Percentiles rank a stretch among this genome's conserved stretches.
phyloP scores from a whole-genome alignment of 371 early-diverging fungal genomes.

The Mortierella sp. region DNA sequence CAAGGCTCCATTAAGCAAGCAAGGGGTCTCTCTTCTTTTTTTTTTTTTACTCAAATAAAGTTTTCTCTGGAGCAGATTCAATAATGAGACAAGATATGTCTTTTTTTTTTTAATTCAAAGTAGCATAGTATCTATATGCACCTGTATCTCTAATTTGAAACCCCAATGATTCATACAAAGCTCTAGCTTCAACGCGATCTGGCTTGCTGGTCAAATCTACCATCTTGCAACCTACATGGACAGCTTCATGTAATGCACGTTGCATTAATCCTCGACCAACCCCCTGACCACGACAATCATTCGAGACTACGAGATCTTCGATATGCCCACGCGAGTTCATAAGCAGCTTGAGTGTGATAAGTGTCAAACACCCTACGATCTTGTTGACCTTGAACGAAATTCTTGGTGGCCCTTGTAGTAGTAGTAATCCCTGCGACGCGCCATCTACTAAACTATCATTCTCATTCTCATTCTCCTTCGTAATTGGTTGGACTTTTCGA shows the following conservation, averaged over 20 bases:
- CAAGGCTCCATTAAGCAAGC: conserved; percentile 45
- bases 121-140: conserved; percentile 30
- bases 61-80: no score
- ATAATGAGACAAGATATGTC: no score
- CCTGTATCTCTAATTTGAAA: conserved; percentile 52
- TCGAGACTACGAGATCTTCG: conserved; percentile 46
- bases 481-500: no score
- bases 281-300: conserved; percentile 29
- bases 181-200: conserved; percentile 40
- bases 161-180: conserved; percentile 43
- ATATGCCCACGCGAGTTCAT: conserved; percentile 50
- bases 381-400: conserved; percentile 10
- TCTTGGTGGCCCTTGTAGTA: conserved; percentile 3
- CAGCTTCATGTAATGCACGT: conserved; percentile 40
- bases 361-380: conserved; percentile 35
- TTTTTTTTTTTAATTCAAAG: not conserved
- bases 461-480: not conserved
- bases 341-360: conserved; percentile 38
- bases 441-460: not conserved
- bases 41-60: conserved; percentile 3
- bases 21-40: not conserved
- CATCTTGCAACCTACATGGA: conserved; percentile 20
- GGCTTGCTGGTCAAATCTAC: conserved; percentile 51
- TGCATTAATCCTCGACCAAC: conserved; percentile 44
- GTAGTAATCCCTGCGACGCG: not conserved